Evolutionary conservation across 2,329 filamentous ascomycete genomes (phyloP), one percentile per base, ranked within the genome.

Genomic region (Fusarium sp.): DNA sequence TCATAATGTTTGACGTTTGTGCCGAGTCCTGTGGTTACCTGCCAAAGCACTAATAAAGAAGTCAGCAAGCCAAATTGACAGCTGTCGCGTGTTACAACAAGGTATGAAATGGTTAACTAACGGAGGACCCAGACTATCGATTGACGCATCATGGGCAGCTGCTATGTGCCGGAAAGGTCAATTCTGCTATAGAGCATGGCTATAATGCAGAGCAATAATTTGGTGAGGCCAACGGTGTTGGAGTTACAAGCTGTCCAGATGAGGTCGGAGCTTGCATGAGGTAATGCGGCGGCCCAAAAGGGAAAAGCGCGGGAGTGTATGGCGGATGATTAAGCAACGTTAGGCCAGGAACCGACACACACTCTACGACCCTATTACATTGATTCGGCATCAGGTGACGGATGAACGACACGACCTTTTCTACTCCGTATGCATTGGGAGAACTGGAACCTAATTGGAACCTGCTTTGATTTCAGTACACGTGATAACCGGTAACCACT

Each of bases 1-100:
- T 82, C 72, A 64, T 82, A 81, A 52, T 83, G 80, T 70, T 85
- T 83, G 47, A 81, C 80, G 64, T 85, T 82, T 41, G 83, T 83
- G 71, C 78, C 77, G 63, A 83, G 72, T 66, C 83, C 81, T 58
- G 79, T 77, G 58, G 80, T 78, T 52, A 79, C 81, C 85, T 87
- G 85, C 84, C 84, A 82, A 60, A 87, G 85, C 83, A 87, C 85
- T 87, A 74, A 58, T 30, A 70, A 51, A 54, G 36, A 63, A 66
- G 75, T 81, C 62, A 80, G 78, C 68, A 74, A 68, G 68, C 45
- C 62, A 56, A 61, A 39, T 66, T 66, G 52, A 64, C 56, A 68
- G 64, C 45, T 71, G 74, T 77, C 75, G 74, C 70, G 70, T 78
- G 76, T 71, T 48, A 52, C 41, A 42, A 32, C n/a, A 34, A 42